A percentile compares a stretch with the other conserved stretches of the same genome.
phyloP scores from a whole-genome alignment of 495 filamentous ascomycete genomes.

The Apodospora peruviana region DNA sequence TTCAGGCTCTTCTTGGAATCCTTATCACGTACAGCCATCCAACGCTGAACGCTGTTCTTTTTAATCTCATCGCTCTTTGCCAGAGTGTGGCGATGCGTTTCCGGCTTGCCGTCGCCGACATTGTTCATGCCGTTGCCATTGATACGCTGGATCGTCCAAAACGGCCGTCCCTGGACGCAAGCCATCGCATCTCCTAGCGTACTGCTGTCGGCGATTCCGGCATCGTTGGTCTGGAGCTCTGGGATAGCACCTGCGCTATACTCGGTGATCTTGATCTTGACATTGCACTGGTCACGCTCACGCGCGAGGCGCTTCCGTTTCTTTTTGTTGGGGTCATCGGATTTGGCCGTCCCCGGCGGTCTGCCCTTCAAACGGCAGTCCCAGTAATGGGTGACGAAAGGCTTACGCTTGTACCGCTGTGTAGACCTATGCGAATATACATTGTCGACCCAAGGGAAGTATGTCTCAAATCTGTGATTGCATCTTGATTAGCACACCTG shows the following conservation, averaged over 20 bases:
- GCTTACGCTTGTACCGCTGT: constrained; percentile 77
- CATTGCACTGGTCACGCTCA: constrained; percentile 76
- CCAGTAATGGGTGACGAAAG: constrained; percentile 83
- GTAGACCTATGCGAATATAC: constrained; percentile 88
- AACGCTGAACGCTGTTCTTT: constrained; percentile 72
- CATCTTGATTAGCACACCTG: neutral
- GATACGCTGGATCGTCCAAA: constrained; percentile 70
- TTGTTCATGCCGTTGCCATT: constrained; percentile 74
- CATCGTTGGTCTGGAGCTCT: constrained; percentile 19
- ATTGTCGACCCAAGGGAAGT: constrained; percentile 89
- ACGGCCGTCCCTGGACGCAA: constrained; percentile 40
- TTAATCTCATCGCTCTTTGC: constrained; percentile 80
- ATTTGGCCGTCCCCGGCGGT: constrained; percentile 77
- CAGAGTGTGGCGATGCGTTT: constrained; percentile 64
- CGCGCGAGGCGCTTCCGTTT: constrained; percentile 77
- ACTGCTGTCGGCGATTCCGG: constrained; percentile 13
- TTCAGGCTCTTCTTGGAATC: constrained; percentile 55
- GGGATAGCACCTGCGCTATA: constrained; percentile 56
- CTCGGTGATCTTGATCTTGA: constrained; percentile 91
- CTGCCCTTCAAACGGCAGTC: constrained; percentile 86
- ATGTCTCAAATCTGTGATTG: constrained; percentile 47
- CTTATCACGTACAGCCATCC: constrained; percentile 59
- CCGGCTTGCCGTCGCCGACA: constrained; percentile 54
- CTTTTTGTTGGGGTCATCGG: constrained; percentile 80
- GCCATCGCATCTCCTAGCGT: constrained; percentile 2